Percentiles rank a stretch among this genome's conserved stretches.
Evolutionary conservation across 495 filamentous ascomycete species (phyloP).

Genomic region (Patellaria atrata): DNA sequence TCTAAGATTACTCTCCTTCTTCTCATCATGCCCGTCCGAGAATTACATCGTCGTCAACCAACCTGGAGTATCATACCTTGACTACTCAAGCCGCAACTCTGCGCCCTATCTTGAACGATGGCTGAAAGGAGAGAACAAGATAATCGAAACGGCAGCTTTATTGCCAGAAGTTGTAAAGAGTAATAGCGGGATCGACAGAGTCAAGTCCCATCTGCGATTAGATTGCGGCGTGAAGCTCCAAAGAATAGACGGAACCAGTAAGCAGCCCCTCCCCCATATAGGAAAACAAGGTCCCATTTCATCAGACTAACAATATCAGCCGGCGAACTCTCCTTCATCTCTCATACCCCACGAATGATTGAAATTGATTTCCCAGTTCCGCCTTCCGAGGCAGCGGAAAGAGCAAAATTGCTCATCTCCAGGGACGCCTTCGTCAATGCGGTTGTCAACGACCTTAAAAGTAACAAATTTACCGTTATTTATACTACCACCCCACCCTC

Average conservation of each 20-base stretch:
- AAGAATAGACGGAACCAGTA: slow-evolving; percentile 8
- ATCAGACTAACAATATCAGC: too few relatives aligned
- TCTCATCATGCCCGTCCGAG: slow-evolving; percentile 56
- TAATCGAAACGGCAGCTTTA: slow-evolving; percentile 6
- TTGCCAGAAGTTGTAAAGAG: slow-evolving; percentile 22
- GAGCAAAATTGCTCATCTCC: not conserved
- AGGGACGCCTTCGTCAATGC: slow-evolving; percentile 47
- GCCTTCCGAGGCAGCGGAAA: slow-evolving; percentile 18
- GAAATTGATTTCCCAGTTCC: slow-evolving; percentile 39
- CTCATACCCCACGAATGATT: slow-evolving; percentile 32
- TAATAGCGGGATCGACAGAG: slow-evolving; percentile 12
- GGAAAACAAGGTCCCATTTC: too few relatives aligned
- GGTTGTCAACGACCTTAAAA: slow-evolving; percentile 38
- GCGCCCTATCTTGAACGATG: slow-evolving; percentile 44
- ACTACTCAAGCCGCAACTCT: slow-evolving; percentile 40
- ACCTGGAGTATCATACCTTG: slow-evolving; percentile 55
- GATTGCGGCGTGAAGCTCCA: slow-evolving; percentile 11
- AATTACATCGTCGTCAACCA: slow-evolving; percentile 72
- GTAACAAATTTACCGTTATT: slow-evolving; percentile 44
- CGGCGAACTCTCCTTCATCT: too few relatives aligned
- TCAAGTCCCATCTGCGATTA: slow-evolving; percentile 4
- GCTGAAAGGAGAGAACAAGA: slow-evolving; percentile 19
- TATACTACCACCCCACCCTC: slow-evolving; percentile 39
- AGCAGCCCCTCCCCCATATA: slow-evolving; percentile 29
- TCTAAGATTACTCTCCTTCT: slow-evolving; percentile 26